These are phyloP conservation scores for Ceratocystis destructans DNA, from an alignment of 2,329 filamentous ascomycete species.

Conservation along the genomic window DNA sequence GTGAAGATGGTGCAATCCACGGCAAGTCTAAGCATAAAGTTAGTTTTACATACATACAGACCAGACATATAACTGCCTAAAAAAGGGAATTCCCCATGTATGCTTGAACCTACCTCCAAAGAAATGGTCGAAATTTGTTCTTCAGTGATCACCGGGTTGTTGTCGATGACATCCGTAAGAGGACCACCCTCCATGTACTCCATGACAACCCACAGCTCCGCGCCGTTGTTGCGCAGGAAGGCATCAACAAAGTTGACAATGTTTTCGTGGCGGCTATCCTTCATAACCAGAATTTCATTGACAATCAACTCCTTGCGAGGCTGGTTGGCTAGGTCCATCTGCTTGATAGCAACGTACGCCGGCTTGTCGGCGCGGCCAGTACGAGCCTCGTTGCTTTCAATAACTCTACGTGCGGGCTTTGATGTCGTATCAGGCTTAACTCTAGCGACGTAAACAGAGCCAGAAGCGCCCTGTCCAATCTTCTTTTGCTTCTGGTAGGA, in stretches of 20 bases:
- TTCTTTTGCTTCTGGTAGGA: constrained; percentile 99
- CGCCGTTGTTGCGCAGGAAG: constrained; percentile 85
- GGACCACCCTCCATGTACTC: constrained; percentile 99
- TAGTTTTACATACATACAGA: constrained; percentile 19
- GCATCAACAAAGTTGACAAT: constrained; percentile 98
- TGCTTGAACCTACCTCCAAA: constrained; percentile 54
- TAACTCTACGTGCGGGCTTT: constrained; percentile 60
- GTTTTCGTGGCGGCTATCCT: constrained; percentile 93
- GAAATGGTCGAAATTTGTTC: constrained; percentile 98
- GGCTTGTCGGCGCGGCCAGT: constrained; percentile 17
- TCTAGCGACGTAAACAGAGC: constrained; percentile 94
- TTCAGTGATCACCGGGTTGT: constrained; percentile 85
- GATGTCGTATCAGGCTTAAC: constrained; percentile 82
- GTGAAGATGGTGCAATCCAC: constrained; percentile 85
- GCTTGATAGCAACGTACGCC: constrained; percentile 94
- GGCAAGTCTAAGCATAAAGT: constrained; percentile 58
- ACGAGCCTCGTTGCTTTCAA: constrained; percentile 64
- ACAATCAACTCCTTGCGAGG: constrained; percentile 96
- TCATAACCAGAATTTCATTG: constrained; percentile 99
- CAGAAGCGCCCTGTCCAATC: constrained; percentile 95
- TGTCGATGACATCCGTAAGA: constrained; percentile 96
- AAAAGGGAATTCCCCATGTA: neutral
- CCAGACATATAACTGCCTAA: neutral
- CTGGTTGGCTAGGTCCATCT: constrained; percentile 97
- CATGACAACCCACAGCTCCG: constrained; percentile 99